Conservation (phyloP, 345 rosid genomes). For the Boechera stricta region DNA sequence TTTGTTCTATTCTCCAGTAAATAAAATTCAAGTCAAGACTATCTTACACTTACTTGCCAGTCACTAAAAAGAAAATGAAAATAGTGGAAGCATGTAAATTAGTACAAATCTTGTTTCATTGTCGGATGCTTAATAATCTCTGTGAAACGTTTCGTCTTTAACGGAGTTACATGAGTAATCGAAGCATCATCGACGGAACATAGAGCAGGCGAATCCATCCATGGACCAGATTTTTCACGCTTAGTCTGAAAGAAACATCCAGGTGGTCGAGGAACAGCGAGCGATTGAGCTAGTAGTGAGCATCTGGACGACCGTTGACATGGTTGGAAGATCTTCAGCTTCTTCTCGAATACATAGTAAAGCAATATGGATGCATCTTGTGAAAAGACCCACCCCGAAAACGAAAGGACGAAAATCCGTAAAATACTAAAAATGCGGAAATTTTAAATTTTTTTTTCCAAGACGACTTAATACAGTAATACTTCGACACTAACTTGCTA, state of each 20-base stretch:
- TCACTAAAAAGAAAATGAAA: neutral
- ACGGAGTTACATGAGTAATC: neutral
- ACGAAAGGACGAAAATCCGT: no score
- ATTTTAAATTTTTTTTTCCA: no score
- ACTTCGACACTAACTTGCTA: no score
- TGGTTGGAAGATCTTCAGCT: conserved; percentile 50
- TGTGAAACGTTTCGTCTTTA: neutral
- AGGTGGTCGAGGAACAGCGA: conserved; percentile 32
- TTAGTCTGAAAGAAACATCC: conserved; percentile 10
- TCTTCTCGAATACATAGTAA: conserved; percentile 60
- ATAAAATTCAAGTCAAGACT: neutral
- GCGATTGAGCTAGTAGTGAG: conserved; percentile 46
- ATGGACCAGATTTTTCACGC: neutral
- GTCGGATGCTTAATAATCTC: neutral
- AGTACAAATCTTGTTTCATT: neutral
- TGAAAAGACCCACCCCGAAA: no score
- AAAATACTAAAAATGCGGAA: no score
- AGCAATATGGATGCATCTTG: conserved; percentile 55
- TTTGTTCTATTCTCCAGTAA: neutral
- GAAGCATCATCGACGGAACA: conserved; percentile 22
- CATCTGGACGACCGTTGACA: conserved; percentile 48
- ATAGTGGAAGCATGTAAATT: neutral
- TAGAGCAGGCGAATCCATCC: neutral
- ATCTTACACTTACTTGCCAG: neutral
- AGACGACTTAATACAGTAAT: no score